These are phyloP conservation scores for Populus nigra DNA, from an alignment of 345 rosid genomes.

Conservation along the genomic window DNA sequence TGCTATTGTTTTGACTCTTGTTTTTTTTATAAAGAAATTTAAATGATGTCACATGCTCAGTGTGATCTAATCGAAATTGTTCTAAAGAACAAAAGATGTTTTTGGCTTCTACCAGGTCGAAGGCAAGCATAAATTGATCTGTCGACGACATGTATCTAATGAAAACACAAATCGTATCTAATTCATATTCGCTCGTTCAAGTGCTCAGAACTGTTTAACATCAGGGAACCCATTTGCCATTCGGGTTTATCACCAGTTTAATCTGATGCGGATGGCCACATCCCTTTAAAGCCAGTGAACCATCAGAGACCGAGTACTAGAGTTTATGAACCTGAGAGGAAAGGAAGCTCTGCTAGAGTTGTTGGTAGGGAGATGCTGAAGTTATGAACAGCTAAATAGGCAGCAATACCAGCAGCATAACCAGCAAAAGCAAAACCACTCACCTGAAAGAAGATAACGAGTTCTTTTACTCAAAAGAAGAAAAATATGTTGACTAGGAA, in stretches of 20 bases:
- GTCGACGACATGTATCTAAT: not conserved
- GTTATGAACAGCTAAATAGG: slow-evolving; percentile 29
- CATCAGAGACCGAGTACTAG: not conserved
- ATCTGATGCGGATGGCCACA: not conserved
- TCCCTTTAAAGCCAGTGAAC: not conserved
- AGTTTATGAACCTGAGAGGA: slow-evolving; percentile 24
- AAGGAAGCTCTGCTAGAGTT: slow-evolving; percentile 28
- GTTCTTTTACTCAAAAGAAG: slow-evolving; percentile 5
- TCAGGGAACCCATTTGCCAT: not conserved
- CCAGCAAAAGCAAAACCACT: slow-evolving; percentile 95
- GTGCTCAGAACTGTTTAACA: not conserved
- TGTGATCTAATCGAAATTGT: not conserved
- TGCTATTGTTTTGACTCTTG: too few relatives aligned
- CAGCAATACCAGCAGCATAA: slow-evolving; percentile 36
- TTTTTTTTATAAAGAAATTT: too few relatives aligned
- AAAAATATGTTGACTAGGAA: not conserved
- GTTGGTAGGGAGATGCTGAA: slow-evolving; percentile 21
- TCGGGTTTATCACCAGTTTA: not conserved
- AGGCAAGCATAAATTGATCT: not conserved
- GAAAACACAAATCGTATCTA: not conserved
- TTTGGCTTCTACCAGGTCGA: not conserved
- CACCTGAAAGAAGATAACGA: slow-evolving; percentile 46
- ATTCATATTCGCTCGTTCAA: not conserved
- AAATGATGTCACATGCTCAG: too few relatives aligned
- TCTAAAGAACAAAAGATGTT: not conserved